Evolutionary conservation across 495 filamentous ascomycete species (phyloP), one percentile per base, ranked within the genome.

Genomic region (Aspergillus olivimuriae): DNA sequence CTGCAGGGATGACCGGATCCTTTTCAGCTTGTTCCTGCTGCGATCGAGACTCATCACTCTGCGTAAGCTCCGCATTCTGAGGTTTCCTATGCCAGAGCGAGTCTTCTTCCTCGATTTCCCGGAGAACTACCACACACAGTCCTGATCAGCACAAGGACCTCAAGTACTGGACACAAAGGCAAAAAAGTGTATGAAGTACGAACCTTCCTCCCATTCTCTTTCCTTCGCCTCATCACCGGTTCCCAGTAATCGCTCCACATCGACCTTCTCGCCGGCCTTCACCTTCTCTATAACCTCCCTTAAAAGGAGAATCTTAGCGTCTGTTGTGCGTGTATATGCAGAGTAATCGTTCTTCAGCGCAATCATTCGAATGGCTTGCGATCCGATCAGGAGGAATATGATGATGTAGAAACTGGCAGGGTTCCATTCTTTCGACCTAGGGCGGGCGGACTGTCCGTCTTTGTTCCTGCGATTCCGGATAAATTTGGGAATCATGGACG

Each of bases 301-400:
- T 32, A 99, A 57, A 24, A 89, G 52, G 4, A 66, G 77, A 38
- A 99, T 85, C 54, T 85, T 84, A 7, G 85, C 81, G 58, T 94
- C 87, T 30, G 86, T 79, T 41, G 78, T 78, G 36, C 89, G 80
- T 49, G 68, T 78, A 49, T 86, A 91, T 2, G 77, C 75, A 8
- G 72, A 69, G 53, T 80, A 87, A 11, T 90, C 81, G 42, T 83
- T 86, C 60, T 79, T 83, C 48, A 97, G 58, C 5, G 80, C 71
- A 44, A 99, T 84, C 76, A 91, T 83, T 47, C 95, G 83, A 51
- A 99, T 95, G 10, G 89, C 83, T 64, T 96, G 91, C 45, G 87
- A 94, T 2, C 92, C 94, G 50, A 96, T 90, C 47, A 95, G 74
- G 31, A 95, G 72, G 54, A 87, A 89, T 41, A 96, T 89, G 56